phyloP scores from a whole-genome alignment of 768 basidiomycete genomes.

The Amyloporia xantha region DNA sequence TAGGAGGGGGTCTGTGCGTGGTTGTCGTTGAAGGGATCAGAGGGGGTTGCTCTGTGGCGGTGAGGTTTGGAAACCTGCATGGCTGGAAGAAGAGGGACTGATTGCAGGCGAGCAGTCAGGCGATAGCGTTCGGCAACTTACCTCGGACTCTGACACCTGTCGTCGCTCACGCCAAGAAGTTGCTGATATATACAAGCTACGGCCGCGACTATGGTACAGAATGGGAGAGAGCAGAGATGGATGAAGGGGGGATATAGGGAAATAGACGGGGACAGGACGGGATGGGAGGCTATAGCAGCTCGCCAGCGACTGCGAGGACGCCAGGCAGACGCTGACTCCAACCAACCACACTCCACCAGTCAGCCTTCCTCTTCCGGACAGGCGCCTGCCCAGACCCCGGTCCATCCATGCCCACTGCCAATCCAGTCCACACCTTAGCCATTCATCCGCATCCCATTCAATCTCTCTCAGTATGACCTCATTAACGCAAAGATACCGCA shows the following conservation, averaged over 20 bases:
- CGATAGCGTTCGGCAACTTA: conserved; percentile 11
- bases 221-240: neutral
- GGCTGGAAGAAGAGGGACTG: conserved; percentile 9
- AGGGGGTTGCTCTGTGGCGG: conserved; percentile 19
- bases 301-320: no score
- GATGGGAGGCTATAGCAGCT: no score
- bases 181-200: neutral
- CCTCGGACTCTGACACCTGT: neutral
- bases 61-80: conserved; percentile 24
- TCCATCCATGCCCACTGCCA: neutral
- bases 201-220: neutral
- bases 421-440: no score
- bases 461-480: no score
- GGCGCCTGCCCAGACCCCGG: neutral
- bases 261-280: no score
- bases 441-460: neutral
- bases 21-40: conserved; percentile 26
- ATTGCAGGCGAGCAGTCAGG: conserved; percentile 6
- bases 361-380: neutral
- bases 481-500: no score
- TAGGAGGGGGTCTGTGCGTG: conserved; percentile 20
- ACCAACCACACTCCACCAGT: neutral
- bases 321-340: no score
- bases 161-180: neutral
- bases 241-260: no score